Base-by-base conservation (phyloP, 306 rosid genomes). In the Vigna trinervia region DNA sequence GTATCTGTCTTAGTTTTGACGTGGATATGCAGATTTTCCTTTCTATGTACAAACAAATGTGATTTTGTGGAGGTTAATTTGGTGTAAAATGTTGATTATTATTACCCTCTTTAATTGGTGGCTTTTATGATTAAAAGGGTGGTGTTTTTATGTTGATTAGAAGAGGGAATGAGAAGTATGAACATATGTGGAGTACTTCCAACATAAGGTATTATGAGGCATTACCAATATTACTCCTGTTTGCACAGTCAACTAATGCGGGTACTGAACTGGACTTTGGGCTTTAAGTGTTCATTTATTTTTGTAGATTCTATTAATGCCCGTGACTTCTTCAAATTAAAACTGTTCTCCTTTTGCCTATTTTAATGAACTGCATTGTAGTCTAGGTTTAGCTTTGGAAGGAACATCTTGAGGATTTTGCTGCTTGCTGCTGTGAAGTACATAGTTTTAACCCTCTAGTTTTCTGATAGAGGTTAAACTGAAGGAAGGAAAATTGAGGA, bases 241-340 rank as follows among this genome's bases (percentile, higher is more conserved):
- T 79, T 81, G 69, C 80, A 87, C 81, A 86, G 91, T 90, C 94
- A 90, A 86, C 70, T 84, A 80, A 32, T 90, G 89, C 91, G 94
- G 91, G 91, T 73, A 14, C 68, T 12, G 43, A 58, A 20, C 85
- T 82, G 36, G 67, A 72, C 15, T 75, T 81, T 71, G 82, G 78
- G 64, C 82, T 86, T 76, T 76, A 60, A 54, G 56, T 8, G 9
- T 62, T 52, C 63, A 67, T 45, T 75, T 32, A 45, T 73, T 56
- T 85, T 74, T 64, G 36, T 57, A 45, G 47, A 51, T 51, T 71
- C 78, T 52, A 38, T 38, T 38, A 38, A 17, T 77, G 56, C 78
- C 75, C 63, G 69, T 71, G 69, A 43, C 32, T 2, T 59, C 76
- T 78, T 80, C 85, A 78, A 86, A 59, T 65, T 78, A 73, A 83